phyloP scores from a whole-genome alignment of 2,329 filamentous ascomycete genomes.

The Calonectria ilicicola region DNA sequence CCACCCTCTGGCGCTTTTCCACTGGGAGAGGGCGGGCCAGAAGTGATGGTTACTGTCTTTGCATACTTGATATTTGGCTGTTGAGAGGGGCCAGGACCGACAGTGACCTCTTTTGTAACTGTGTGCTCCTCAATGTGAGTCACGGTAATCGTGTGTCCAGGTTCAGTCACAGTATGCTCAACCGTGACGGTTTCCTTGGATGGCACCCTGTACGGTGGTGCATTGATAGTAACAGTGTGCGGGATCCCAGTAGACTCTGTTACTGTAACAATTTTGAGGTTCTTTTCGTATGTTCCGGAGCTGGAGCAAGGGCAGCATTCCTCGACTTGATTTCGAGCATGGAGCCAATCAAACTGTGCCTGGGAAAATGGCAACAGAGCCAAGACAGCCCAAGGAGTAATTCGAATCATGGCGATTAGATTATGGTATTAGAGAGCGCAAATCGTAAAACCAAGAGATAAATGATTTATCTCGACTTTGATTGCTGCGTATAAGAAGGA shows the following conservation, averaged over 20 bases:
- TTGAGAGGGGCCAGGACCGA: constrained; percentile 13
- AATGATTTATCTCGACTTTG: background rate
- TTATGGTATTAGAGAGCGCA: background rate
- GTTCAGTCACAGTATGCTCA: constrained; percentile 34
- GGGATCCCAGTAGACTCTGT: constrained; percentile 33
- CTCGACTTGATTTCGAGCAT: constrained; percentile 30
- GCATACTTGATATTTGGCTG: background rate
- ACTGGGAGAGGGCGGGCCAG: background rate
- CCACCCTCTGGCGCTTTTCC: background rate
- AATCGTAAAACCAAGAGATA: background rate
- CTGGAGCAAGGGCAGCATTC: constrained; percentile 47
- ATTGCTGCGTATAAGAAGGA: background rate
- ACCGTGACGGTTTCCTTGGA: constrained; percentile 44
- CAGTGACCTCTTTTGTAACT: constrained; percentile 36
- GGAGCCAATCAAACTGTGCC: constrained; percentile 39
- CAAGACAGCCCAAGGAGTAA: constrained; percentile 41
- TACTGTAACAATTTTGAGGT: constrained; percentile 41
- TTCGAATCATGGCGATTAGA: constrained; percentile 39
- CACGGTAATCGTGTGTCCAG: constrained; percentile 40
- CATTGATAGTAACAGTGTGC: constrained; percentile 33
- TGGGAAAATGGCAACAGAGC: constrained; percentile 41
- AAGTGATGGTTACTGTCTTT: background rate
- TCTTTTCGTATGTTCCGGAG: constrained; percentile 26
- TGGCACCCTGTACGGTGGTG: constrained; percentile 28
- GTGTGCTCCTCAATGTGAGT: constrained; percentile 38